These are phyloP conservation scores for Castanea sativa DNA, from an alignment of 306 rosid species.

Conservation along the genomic window DNA sequence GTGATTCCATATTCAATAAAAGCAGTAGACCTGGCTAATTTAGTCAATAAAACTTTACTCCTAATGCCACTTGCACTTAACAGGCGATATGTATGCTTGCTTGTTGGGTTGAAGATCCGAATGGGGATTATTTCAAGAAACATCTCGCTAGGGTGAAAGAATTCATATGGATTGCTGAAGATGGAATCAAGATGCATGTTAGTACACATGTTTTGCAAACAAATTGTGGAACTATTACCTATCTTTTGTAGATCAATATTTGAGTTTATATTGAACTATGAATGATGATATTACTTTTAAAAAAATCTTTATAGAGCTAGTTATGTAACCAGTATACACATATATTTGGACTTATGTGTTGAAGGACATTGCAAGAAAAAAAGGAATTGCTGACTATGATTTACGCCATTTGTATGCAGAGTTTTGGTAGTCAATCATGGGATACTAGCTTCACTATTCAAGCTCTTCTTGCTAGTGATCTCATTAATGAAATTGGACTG, in stretches of 20 bases:
- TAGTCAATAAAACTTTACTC: not conserved
- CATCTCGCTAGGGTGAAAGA: slow-evolving; percentile 32
- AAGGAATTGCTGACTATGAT: not conserved
- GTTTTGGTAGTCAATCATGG: slow-evolving; percentile 51
- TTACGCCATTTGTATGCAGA: slow-evolving; percentile 24
- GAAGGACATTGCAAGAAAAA: too few relatives aligned
- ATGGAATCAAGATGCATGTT: slow-evolving; percentile 43
- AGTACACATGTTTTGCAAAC: not conserved
- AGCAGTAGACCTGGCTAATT: not conserved
- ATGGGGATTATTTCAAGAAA: slow-evolving; percentile 33
- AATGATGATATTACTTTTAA: too few relatives aligned
- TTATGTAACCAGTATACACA: too few relatives aligned
- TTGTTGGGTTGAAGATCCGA: slow-evolving; percentile 45
- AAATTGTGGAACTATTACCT: not conserved
- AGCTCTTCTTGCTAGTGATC: slow-evolving; percentile 31
- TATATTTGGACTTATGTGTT: too few relatives aligned
- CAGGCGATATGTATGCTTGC: slow-evolving; percentile 40
- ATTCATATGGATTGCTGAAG: slow-evolving; percentile 40
- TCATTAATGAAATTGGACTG: slow-evolving; percentile 16
- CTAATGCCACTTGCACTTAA: not conserved
- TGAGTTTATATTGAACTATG: too few relatives aligned
- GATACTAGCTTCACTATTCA: slow-evolving; percentile 30
- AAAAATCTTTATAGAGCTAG: too few relatives aligned
- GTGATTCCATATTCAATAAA: not conserved
- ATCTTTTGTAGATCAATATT: not conserved